phyloP scores from a whole-genome alignment of 768 basidiomycete species.

The Leccinum sublutescens region DNA sequence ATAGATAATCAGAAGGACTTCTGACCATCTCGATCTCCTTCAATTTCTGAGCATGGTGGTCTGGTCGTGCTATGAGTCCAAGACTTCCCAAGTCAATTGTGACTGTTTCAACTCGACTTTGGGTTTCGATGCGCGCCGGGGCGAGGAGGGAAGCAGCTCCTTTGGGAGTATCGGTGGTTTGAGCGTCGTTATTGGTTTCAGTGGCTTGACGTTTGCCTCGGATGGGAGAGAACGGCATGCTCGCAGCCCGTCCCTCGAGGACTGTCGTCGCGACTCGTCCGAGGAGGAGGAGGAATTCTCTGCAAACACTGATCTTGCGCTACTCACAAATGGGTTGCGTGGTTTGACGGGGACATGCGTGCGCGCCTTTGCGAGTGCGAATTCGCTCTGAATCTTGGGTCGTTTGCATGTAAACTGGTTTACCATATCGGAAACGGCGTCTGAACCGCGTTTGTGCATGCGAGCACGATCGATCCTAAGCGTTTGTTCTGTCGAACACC shows the following conservation, averaged over 20 bases:
- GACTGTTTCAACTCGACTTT: slow-evolving; percentile 18
- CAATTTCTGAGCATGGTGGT: background rate
- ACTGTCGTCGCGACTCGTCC: background rate
- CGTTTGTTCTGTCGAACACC: background rate
- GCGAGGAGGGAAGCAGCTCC: slow-evolving; percentile 15
- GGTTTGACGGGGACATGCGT: background rate
- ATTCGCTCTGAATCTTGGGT: slow-evolving; percentile 22
- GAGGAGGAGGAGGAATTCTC: background rate
- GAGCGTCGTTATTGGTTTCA: slow-evolving; percentile 32
- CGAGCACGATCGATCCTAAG: slow-evolving; percentile 25
- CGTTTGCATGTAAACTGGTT: slow-evolving; percentile 22
- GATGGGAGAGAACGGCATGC: slow-evolving; percentile 10
- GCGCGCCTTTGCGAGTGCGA: slow-evolving; percentile 14
- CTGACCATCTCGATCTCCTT: too few species aligned
- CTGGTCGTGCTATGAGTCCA: background rate
- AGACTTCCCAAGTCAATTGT: slow-evolving; percentile 14
- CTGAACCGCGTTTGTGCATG: slow-evolving; percentile 25
- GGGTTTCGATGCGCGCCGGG: slow-evolving; percentile 7
- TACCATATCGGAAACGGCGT: slow-evolving; percentile 19
- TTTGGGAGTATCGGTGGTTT: slow-evolving; percentile 31
- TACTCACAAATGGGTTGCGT: slow-evolving; percentile 23
- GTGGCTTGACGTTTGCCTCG: slow-evolving; percentile 8
- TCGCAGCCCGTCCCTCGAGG: slow-evolving; percentile 2
- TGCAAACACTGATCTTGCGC: slow-evolving; percentile 22
- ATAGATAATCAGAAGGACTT: too few species aligned